phyloP scores from a whole-genome alignment of 306 rosid species.

The Trichosanthes truncata region DNA sequence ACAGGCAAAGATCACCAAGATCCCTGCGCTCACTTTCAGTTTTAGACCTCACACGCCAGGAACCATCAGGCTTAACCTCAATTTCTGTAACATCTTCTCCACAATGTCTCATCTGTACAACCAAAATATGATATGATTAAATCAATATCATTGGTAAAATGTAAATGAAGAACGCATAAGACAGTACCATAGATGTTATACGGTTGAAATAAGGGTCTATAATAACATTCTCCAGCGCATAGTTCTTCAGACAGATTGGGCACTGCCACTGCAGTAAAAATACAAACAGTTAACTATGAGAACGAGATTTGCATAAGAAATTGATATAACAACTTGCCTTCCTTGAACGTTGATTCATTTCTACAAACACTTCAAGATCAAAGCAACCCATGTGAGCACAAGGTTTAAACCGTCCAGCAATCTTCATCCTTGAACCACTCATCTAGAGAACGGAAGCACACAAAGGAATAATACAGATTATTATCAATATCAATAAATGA shows the following conservation, averaged over 20 bases:
- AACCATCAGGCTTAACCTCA: slow-evolving; percentile 94
- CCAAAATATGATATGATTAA: background rate
- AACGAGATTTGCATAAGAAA: background rate
- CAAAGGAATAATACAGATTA: background rate
- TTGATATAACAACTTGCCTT: slow-evolving; percentile 45
- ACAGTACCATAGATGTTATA: slow-evolving; percentile 59
- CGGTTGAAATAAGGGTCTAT: slow-evolving; percentile 91
- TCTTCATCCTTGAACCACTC: slow-evolving; percentile 99
- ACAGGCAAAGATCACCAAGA: slow-evolving; percentile 55
- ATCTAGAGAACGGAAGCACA: slow-evolving; percentile 39
- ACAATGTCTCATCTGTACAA: slow-evolving; percentile 69
- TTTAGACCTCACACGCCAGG: slow-evolving; percentile 86
- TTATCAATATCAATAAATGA: slow-evolving; percentile 11
- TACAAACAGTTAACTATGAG: slow-evolving; percentile 18
- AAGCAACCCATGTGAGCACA: slow-evolving; percentile 94
- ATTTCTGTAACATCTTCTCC: slow-evolving; percentile 85
- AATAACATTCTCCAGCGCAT: slow-evolving; percentile 73
- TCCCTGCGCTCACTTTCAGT: slow-evolving; percentile 70
- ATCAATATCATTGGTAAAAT: background rate
- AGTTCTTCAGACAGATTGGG: slow-evolving; percentile 87
- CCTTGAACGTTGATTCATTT: slow-evolving; percentile 90
- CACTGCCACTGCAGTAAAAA: slow-evolving; percentile 96
- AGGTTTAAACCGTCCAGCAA: slow-evolving; percentile 96
- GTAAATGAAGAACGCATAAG: slow-evolving; percentile 1
- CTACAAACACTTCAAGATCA: slow-evolving; percentile 97